Percentiles rank a stretch among this genome's conserved stretches.
Evolutionary conservation across 345 rosid species (phyloP).

Genomic region (Gossypium rotundifolium): DNA sequence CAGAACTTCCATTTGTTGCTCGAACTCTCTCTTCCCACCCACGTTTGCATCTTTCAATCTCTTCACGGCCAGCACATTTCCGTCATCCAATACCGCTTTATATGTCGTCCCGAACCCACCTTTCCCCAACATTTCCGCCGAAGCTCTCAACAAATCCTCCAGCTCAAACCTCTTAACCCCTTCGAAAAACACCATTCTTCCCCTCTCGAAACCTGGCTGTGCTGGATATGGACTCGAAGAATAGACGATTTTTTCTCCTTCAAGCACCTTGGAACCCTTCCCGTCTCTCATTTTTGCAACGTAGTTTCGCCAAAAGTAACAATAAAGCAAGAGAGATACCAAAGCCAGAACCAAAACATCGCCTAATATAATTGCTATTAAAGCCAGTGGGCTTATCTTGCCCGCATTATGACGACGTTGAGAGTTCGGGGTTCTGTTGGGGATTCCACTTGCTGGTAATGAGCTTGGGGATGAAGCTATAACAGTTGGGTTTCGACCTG

Average conservation of each 20-base stretch:
- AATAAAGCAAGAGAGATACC: slow-evolving; percentile 70
- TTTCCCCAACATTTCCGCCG: slow-evolving; percentile 96
- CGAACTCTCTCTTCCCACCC: slow-evolving; percentile 64
- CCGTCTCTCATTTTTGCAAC: slow-evolving; percentile 38
- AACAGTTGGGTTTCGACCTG: slow-evolving; percentile 31
- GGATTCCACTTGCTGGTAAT: slow-evolving; percentile 20
- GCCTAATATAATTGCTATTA: slow-evolving; percentile 64
- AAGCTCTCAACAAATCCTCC: slow-evolving; percentile 81
- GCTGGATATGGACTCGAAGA: slow-evolving; percentile 84
- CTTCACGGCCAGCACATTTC: slow-evolving; percentile 83
- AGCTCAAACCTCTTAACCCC: slow-evolving; percentile 72
- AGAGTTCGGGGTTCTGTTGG: slow-evolving; percentile 15
- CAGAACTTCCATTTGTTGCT: slow-evolving; percentile 81
- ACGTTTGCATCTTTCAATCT: slow-evolving; percentile 67
- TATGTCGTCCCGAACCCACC: slow-evolving; percentile 92
- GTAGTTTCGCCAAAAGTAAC: slow-evolving; percentile 83
- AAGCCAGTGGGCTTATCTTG: slow-evolving; percentile 49
- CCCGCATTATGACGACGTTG: slow-evolving; percentile 18
- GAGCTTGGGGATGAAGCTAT: slow-evolving; percentile 69
- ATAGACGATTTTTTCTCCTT: slow-evolving; percentile 81
- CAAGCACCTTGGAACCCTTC: slow-evolving; percentile 55
- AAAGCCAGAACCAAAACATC: slow-evolving; percentile 55
- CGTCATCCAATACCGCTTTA: slow-evolving; percentile 85
- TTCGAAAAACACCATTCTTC: slow-evolving; percentile 87
- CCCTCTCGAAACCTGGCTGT: slow-evolving; percentile 52